A percentile compares a stretch with the other conserved stretches of the same genome.
Evolutionary conservation across 495 filamentous ascomycete genomes (phyloP).

Genomic region (Hypomontagnella monticulosa): DNA sequence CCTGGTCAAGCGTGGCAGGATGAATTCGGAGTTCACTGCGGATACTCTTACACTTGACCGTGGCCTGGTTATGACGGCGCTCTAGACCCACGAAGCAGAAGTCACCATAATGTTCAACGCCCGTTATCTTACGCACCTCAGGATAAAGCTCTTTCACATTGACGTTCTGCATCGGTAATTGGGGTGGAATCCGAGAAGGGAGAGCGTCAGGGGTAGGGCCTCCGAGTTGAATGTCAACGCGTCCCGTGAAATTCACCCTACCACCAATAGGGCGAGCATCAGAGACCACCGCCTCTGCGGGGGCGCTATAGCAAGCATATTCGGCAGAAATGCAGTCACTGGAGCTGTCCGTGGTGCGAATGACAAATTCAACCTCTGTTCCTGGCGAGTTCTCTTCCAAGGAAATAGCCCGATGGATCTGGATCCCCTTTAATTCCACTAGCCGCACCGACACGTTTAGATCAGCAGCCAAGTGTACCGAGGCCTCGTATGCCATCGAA

Average conservation of each 20-base stretch:
- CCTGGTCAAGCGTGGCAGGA: constrained; percentile 37
- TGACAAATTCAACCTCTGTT: constrained; percentile 26
- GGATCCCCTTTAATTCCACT: constrained; percentile 32
- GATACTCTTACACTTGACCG: not conserved
- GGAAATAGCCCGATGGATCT: constrained; percentile 25
- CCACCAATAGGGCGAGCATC: not conserved
- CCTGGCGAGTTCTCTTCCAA: constrained; percentile 23
- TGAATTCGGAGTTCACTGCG: constrained; percentile 22
- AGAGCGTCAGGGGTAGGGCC: not conserved
- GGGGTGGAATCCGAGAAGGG: not conserved
- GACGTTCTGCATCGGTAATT: not conserved
- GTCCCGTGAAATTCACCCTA: constrained; percentile 4
- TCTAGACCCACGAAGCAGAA: not conserved
- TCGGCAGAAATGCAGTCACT: not conserved
- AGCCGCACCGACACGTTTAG: constrained; percentile 1
- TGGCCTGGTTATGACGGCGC: not conserved
- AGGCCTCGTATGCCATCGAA: constrained; percentile 57
- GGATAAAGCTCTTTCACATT: not conserved
- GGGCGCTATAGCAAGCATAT: constrained; percentile 21
- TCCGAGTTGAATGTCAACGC: constrained; percentile 8
- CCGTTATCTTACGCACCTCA: not conserved
- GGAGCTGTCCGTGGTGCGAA: constrained; percentile 19
- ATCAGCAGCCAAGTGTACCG: not conserved
- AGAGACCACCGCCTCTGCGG: not conserved
- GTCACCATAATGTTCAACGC: not conserved